Evolutionary conservation across 202 grass and related monocot genomes (phyloP).

Genomic region (Bolboschoenoplectus hybrid): DNA sequence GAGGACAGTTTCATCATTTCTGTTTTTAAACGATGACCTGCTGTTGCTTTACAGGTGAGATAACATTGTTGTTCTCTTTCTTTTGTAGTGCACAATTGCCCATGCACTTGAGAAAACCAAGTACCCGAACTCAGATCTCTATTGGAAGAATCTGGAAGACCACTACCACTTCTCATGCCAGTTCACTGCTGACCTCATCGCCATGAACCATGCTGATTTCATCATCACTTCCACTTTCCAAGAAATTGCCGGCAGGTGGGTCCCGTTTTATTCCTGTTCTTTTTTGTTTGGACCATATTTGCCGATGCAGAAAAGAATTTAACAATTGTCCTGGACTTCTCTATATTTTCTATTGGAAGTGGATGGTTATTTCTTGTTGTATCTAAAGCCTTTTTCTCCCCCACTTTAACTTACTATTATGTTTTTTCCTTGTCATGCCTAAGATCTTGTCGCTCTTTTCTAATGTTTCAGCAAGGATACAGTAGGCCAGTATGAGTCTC

Average conservation of each 20-base stretch:
- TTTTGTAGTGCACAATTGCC: constrained; percentile 90
- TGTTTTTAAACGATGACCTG: neutral
- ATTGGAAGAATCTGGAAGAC: constrained; percentile 99
- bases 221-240: constrained; percentile 99
- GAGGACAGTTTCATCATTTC: constrained; percentile 15
- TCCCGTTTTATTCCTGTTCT: neutral
- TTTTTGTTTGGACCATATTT: neutral
- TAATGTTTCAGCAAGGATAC: constrained; percentile 90
- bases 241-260: constrained; percentile 94
- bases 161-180: constrained; percentile 99
- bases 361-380: neutral
- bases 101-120: constrained; percentile 99
- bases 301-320: neutral
- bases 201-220: constrained; percentile 99
- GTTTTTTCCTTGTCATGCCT: neutral
- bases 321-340: neutral
- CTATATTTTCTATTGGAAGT: neutral
- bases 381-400: neutral
- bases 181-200: constrained; percentile 94
- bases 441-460: neutral
- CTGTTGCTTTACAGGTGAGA: neutral
- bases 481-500: constrained; percentile 94
- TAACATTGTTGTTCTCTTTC: constrained; percentile 21
- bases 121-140: constrained; percentile 95
- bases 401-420: neutral